These are phyloP conservation scores for Candida buenavistaensis DNA, from an alignment of 1,139 yeast genomes.

Conservation along the genomic window DNA sequence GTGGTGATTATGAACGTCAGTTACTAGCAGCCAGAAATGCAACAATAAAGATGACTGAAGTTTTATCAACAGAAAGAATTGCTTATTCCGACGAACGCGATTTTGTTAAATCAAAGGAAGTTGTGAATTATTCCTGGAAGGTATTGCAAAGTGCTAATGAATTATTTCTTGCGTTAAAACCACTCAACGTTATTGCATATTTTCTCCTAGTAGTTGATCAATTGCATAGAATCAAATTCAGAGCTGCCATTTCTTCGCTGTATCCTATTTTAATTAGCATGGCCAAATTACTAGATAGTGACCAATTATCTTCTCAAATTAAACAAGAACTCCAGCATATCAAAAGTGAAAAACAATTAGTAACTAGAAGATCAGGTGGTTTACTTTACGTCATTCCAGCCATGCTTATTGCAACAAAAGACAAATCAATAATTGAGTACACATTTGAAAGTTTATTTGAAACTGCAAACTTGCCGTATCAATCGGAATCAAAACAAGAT, in stretches of 20 bases:
- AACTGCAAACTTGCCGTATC: constrained; percentile 55
- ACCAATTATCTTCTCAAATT: constrained; percentile 34
- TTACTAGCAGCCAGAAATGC: constrained; percentile 7
- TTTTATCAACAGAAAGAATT: constrained; percentile 42
- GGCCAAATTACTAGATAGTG: constrained; percentile 37
- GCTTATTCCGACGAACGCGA: constrained; percentile 11
- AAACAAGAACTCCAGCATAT: constrained; percentile 51
- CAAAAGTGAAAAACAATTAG: constrained; percentile 57
- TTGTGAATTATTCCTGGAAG: constrained; percentile 80
- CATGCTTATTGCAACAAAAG: constrained; percentile 40
- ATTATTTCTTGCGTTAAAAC: constrained; percentile 45
- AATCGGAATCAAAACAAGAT: constrained; percentile 55
- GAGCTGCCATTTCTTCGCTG: constrained; percentile 89
- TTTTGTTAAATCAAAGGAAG: constrained; percentile 43
- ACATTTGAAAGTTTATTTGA: constrained; percentile 53
- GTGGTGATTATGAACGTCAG: neutral
- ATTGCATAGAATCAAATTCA: constrained; percentile 72
- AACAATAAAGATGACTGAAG: constrained; percentile 22
- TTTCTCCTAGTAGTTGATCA: constrained; percentile 58
- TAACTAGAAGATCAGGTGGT: constrained; percentile 91
- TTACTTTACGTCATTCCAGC: constrained; percentile 79
- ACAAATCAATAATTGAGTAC: constrained; percentile 35
- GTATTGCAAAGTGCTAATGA: constrained; percentile 75
- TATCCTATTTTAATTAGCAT: constrained; percentile 73
- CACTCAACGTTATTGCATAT: constrained; percentile 20